These are phyloP conservation scores for Macrolepiota fuliginosa DNA, from an alignment of 768 basidiomycete genomes.

Conservation along the genomic window DNA sequence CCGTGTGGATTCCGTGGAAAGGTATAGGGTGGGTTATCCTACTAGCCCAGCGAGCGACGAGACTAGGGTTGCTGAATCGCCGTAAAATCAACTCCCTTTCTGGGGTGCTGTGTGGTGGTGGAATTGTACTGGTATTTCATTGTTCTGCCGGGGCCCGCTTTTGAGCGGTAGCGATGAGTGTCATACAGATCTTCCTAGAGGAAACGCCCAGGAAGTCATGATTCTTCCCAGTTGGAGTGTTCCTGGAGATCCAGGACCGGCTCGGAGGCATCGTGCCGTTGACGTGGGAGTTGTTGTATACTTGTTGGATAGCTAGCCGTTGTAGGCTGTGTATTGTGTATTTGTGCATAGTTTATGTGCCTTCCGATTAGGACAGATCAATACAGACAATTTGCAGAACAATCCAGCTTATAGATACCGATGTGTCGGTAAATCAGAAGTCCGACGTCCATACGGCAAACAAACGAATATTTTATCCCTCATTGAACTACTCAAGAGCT, in stretches of 20 bases:
- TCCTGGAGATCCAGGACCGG: background rate
- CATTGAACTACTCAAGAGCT: background rate
- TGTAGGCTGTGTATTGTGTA: background rate
- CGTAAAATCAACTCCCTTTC: background rate
- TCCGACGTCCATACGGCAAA: background rate
- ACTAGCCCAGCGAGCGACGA: background rate
- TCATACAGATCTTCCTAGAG: background rate
- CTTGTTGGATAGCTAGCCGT: background rate
- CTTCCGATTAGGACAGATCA: background rate
- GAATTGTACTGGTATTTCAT: background rate
- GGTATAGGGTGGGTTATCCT: background rate
- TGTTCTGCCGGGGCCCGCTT: background rate
- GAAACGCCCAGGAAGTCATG: background rate
- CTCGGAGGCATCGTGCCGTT: background rate
- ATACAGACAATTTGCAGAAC: background rate
- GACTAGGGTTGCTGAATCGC: background rate
- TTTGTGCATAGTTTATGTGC: background rate
- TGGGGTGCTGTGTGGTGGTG: background rate
- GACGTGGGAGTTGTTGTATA: background rate
- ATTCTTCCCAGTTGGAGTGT: background rate
- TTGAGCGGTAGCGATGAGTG: background rate
- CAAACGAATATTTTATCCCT: background rate
- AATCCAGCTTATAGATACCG: background rate
- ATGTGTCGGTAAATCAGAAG: background rate
- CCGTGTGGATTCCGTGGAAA: conserved; percentile 5